Base-by-base conservation (phyloP, 2,329 filamentous ascomycete genomes). In the Dactylellina haptotyla region DNA sequence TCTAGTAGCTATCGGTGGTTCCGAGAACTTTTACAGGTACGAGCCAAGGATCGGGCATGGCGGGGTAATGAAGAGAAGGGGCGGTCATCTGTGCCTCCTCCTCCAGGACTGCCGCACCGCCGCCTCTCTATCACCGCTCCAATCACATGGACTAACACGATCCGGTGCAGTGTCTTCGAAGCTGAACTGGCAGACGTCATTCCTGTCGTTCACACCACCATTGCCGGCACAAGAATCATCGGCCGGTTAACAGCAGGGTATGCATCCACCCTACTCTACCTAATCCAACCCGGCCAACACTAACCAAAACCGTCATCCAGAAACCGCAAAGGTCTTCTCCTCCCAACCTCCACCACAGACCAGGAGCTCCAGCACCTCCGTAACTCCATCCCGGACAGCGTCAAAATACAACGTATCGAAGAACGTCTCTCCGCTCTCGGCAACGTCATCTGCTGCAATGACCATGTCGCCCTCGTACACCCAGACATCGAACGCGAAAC, bases 341-440 rank as follows among this genome's bases (percentile, higher is more conserved):
- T 99, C 65, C 95, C 95, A 74, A 98, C 94, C 64, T 92, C 90
- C 71, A 98, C 95, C 75, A 96, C 93, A 78, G 95, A 99, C 83
- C 95, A 99, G 85, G 95, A 99, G 85, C 87, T 99, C 76, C 93
- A 97, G 83, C 95, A 99, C 83, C 86, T 99, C 79, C 90, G 95
- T 79, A 98, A 99, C 83, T 93, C 90, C 69, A 88, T 99, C 77
- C 95, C 95, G 39, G 94, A 98, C 81, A 84, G 84, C 70, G 91
- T 99, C 76, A 93, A 93, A 83, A 96, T 99, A 79, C 93, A 97
- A 84, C 89, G 95, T 77, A 97, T 99, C 84, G 95, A 99, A 85
- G 95, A 99, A 85, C 89, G 95, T 43, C 86, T 99, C 76, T 97
- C 93, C 16, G 95, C 95, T 3, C 88, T 99, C 25, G 95, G 95